These are phyloP conservation scores for Alternaria triticina DNA, from an alignment of 2,329 filamentous ascomycete genomes.

Conservation along the genomic window DNA sequence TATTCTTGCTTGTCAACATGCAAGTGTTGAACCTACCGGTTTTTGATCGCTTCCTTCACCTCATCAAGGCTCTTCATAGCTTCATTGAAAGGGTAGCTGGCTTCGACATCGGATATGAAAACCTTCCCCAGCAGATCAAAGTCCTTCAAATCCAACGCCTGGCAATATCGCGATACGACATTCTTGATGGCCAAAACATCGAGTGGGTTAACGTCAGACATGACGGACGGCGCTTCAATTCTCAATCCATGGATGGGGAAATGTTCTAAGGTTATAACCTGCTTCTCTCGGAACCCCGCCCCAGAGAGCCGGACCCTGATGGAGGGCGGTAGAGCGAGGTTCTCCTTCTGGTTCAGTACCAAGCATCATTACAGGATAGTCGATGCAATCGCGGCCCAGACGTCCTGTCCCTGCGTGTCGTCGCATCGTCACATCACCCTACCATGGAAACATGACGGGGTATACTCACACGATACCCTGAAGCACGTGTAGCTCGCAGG, in stretches of 20 bases:
- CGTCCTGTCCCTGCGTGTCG: background rate
- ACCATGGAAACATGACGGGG: background rate
- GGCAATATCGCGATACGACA: conserved; percentile 51
- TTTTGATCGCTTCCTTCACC: conserved; percentile 42
- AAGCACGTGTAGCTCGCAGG: background rate
- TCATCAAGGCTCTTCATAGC: conserved; percentile 43
- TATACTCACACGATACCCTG: background rate
- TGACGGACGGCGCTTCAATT: background rate
- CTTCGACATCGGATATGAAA: conserved; percentile 49
- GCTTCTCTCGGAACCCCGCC: conserved; percentile 12
- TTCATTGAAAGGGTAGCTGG: conserved; percentile 49
- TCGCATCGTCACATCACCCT: background rate
- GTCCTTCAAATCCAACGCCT: conserved; percentile 53
- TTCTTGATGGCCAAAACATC: conserved; percentile 51
- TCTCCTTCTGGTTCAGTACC: background rate
- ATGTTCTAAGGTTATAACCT: conserved; percentile 5
- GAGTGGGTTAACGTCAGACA: conserved; percentile 28
- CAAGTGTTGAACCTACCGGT: conserved; percentile 31
- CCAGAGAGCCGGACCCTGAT: background rate
- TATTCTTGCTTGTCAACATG: background rate
- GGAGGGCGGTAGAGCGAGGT: background rate
- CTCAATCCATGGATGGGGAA: background rate
- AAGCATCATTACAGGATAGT: background rate
- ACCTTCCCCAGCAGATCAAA: conserved; percentile 49
- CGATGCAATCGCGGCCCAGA: background rate